Evolutionary conservation across 495 filamentous ascomycete genomes (phyloP), one percentile per base, ranked within the genome.

Genomic region (Xeromyces bisporus): DNA sequence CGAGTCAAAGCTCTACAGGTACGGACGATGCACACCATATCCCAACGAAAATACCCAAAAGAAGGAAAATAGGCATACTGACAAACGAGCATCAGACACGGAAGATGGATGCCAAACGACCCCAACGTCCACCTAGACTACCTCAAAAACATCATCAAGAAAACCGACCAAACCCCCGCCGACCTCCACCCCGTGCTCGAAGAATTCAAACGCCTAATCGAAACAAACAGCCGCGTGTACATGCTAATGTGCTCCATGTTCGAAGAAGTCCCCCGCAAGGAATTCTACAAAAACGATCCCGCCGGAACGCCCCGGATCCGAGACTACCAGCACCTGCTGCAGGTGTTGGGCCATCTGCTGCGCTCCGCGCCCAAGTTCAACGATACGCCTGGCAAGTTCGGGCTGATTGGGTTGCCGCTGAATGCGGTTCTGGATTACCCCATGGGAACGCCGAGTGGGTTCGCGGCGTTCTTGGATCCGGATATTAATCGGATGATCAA

Each of bases 401-500:
- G 71, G 5, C 60, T 80, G 41, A 70, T 80, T 15, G 77, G 77
- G 0, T 53, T 77, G 1, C 77, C 77, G 2, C 69, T 81, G 47
- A 66, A 55, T 27, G 66, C 66, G 14, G 58, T 75, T 12, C 60
- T 77, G 11, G 68, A 75, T 42, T 75, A 71, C 47, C 69, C 67
- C 17, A 73, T 75, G 66, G 73, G 68, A 7, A 83, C 77, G 0
- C 60, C 67, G 0, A 69, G 62, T 29, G 77, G 77, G 0, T 69
- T 70, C 34, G 71, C 73, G 0, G 68, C 68, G 1, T 84, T 80
- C 45, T 46, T 78, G 0, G 64, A 75, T 31, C 65, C 67, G 0
- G 68, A 77, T 3, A 71, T 86, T 31, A 84, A 83, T 36, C 50
- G 40, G 10, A 67, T 70, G 53, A 36, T 80, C n/a, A 73, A 76